phyloP scores from a whole-genome alignment of 2,329 filamentous ascomycete species.

The Aspergillus novoparasiticus region DNA sequence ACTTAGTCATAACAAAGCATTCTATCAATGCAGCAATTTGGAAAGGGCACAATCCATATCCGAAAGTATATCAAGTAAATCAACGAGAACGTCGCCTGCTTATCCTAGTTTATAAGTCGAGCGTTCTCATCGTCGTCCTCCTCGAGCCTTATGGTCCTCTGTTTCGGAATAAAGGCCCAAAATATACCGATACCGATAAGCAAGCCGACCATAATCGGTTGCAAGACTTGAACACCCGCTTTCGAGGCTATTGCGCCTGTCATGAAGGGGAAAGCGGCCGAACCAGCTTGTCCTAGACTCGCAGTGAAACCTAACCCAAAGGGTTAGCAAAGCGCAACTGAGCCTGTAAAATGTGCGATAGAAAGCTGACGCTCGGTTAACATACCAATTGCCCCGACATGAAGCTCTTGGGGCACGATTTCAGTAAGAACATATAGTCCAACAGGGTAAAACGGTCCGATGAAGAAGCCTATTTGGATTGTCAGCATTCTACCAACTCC shows the following conservation, averaged over 20 bases:
- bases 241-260: slow-evolving; percentile 28
- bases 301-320: slow-evolving; percentile 24
- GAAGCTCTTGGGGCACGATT: slow-evolving; percentile 25
- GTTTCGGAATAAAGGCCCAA: slow-evolving; percentile 24
- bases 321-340: slow-evolving; percentile 3
- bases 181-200: slow-evolving; percentile 25
- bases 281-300: slow-evolving; percentile 25
- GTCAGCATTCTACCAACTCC: neutral
- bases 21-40: neutral
- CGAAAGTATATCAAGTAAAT: neutral
- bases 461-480: slow-evolving; percentile 25
- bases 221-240: slow-evolving; percentile 25
- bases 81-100: neutral
- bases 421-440: slow-evolving; percentile 27
- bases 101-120: neutral
- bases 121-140: neutral
- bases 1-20: neutral
- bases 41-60: neutral
- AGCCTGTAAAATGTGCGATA: neutral
- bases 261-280: slow-evolving; percentile 28
- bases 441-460: slow-evolving; percentile 30
- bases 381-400: slow-evolving; percentile 28
- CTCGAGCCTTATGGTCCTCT: slow-evolving; percentile 10
- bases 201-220: slow-evolving; percentile 29
- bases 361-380: neutral